These are phyloP conservation scores for Dichotomocladium elegans DNA, from an alignment of 371 early-diverging fungal species.

Conservation along the genomic window DNA sequence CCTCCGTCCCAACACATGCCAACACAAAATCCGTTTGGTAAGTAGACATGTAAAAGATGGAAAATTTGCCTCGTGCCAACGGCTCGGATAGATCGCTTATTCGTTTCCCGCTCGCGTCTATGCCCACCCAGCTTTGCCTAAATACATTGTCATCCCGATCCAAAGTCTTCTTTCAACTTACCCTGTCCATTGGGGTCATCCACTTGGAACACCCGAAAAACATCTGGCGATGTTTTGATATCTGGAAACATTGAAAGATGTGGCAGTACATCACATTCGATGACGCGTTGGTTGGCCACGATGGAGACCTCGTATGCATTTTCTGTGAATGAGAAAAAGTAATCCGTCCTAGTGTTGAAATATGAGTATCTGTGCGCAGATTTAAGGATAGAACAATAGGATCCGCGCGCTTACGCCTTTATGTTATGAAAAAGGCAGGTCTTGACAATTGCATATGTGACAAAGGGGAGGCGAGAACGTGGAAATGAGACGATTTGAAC, in stretches of 20 bases:
- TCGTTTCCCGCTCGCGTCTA: slow-evolving; percentile 63
- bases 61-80: slow-evolving; percentile 62
- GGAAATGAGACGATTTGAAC: slow-evolving; percentile 45
- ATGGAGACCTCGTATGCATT: slow-evolving; percentile 73
- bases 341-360: slow-evolving; percentile 50
- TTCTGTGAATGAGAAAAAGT: slow-evolving; percentile 72
- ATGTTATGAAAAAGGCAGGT: slow-evolving; percentile 52
- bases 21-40: slow-evolving; percentile 75
- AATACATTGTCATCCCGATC: too few relatives aligned
- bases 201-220: slow-evolving; percentile 67
- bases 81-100: slow-evolving; percentile 71
- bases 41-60: slow-evolving; percentile 68
- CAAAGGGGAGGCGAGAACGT: slow-evolving; percentile 33
- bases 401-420: too few relatives aligned
- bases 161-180: too few relatives aligned
- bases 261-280: slow-evolving; percentile 51
- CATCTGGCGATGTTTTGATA: slow-evolving; percentile 47
- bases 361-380: not conserved
- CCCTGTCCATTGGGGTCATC: slow-evolving; percentile 69
- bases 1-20: slow-evolving; percentile 49
- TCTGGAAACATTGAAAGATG: slow-evolving; percentile 32
- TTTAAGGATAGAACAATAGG: not conserved
- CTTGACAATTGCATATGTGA: slow-evolving; percentile 65
- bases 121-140: too few relatives aligned
- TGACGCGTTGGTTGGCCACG: slow-evolving; percentile 55